These are phyloP conservation scores for Rhizophagus sp. DNA, from an alignment of 192 early-diverging fungal species.

Conservation along the genomic window DNA sequence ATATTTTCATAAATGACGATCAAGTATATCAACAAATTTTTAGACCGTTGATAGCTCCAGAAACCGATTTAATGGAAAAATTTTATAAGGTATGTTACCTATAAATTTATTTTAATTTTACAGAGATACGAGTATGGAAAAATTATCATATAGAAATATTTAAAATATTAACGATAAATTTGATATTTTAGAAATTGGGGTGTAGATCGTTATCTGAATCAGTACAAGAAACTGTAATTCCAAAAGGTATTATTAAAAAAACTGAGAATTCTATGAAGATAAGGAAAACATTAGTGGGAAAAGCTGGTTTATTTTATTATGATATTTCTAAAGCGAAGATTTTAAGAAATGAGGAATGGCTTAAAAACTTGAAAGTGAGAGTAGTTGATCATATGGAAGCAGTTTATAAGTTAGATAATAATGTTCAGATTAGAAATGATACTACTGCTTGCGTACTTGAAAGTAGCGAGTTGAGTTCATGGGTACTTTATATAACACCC, in stretches of 20 bases:
- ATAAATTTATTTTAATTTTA: too few species aligned
- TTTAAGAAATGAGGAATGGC: conserved; percentile 51
- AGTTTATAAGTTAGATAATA: conserved; percentile 40
- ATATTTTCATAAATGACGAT: conserved; percentile 84
- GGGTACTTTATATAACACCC: conserved; percentile 40
- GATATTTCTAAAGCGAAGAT: conserved; percentile 51
- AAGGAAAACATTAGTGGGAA: conserved; percentile 65
- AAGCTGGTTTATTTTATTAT: conserved; percentile 76
- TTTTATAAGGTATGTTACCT: conserved; percentile 48
- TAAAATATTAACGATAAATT: too few species aligned
- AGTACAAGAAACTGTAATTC: conserved; percentile 55
- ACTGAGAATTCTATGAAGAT: conserved; percentile 53
- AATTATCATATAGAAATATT: too few species aligned
- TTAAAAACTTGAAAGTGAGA: conserved; percentile 64
- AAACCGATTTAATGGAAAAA: conserved; percentile 70
- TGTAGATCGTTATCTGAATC: conserved; percentile 64
- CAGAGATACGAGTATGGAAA: too few species aligned
- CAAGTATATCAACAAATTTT: conserved; percentile 72
- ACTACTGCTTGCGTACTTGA: conserved; percentile 61
- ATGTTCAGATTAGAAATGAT: conserved; percentile 45
- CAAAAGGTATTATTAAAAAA: conserved; percentile 47
- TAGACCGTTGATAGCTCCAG: conserved; percentile 69
- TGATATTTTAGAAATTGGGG: conserved; percentile 49
- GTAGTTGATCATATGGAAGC: conserved; percentile 69
- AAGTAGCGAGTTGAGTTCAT: conserved; percentile 41